These are phyloP conservation scores for Candida morakotiae DNA, from an alignment of 805 yeast genomes.

Conservation along the genomic window DNA sequence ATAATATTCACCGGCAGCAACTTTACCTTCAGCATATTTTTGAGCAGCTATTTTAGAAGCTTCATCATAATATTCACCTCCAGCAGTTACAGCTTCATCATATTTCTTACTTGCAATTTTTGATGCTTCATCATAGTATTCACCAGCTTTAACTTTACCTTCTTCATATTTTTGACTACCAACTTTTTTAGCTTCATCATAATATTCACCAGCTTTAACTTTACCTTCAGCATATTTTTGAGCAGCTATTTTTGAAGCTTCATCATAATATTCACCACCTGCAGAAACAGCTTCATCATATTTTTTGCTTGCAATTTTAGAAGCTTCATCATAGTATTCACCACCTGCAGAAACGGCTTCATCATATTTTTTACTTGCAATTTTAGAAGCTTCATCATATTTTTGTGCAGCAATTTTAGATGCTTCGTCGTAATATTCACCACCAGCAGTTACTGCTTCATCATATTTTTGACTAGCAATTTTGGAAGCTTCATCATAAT, in stretches of 20 bases:
- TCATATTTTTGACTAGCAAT: conserved; percentile 1
- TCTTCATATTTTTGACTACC: conserved; percentile 3
- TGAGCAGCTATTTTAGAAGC: conserved; percentile 1
- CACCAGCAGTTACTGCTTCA: conserved; percentile 3
- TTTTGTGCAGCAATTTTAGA: conserved; percentile 1
- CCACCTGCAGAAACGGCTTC: conserved; percentile 3
- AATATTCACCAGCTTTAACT: conserved; percentile 2
- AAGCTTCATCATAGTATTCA: conserved; percentile 7
- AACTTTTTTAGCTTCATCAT: conserved; percentile 1
- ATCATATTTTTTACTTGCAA: conserved; percentile 2
- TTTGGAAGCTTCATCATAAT: conserved; percentile 6
- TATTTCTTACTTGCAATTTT: conserved; percentile 3
- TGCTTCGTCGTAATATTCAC: conserved; percentile 1
- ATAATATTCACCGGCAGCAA: not conserved
- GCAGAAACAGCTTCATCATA: conserved; percentile 5
- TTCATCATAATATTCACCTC: conserved; percentile 3
- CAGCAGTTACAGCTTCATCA: conserved; percentile 4
- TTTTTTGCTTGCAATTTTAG: conserved; percentile 1
- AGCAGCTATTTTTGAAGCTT: conserved; percentile 1
- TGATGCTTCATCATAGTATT: conserved; percentile 3
- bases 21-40: conserved; percentile 1
- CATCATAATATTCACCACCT: conserved; percentile 7
- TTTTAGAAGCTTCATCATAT: conserved; percentile 4
- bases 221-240: conserved; percentile 2
- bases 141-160: conserved; percentile 2